Conservation (phyloP, 345 rosid genomes). For the Gossypium ekmanianum region DNA sequence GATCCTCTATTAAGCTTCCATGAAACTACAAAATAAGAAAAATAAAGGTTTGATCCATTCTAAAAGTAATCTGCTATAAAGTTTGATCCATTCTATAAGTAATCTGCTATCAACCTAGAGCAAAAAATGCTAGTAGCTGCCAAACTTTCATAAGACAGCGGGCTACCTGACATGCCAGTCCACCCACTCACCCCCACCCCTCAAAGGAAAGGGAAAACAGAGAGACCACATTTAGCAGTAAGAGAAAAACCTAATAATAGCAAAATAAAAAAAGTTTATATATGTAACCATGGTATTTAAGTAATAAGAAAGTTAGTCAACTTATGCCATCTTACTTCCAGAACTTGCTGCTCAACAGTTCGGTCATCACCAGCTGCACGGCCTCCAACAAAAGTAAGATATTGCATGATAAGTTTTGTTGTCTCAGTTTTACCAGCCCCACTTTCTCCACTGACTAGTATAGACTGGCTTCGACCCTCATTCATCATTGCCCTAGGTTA, state of each 20-base stretch:
- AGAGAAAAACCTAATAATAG: neutral
- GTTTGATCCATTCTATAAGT: neutral
- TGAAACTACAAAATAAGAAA: neutral
- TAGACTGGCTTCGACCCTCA: constrained; percentile 85
- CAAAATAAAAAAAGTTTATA: neutral
- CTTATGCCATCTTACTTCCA: constrained; percentile 60
- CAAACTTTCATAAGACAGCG: neutral
- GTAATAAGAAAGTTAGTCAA: constrained; percentile 11
- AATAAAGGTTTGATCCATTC: neutral
- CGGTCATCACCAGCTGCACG: constrained; percentile 83
- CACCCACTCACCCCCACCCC: neutral
- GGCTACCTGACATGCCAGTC: neutral
- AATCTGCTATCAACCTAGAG: constrained; percentile 3
- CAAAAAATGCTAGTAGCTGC: constrained; percentile 5
- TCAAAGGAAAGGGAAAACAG: too few species aligned
- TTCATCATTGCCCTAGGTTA: constrained; percentile 83
- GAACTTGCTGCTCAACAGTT: constrained; percentile 97
- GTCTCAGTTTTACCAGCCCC: constrained; percentile 99
- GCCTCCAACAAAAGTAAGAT: constrained; percentile 96
- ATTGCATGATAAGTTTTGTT: constrained; percentile 94
- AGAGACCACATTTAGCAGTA: neutral
- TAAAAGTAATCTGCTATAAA: neutral
- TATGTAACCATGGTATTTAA: neutral
- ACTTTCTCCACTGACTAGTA: constrained; percentile 98
- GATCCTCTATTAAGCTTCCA: constrained; percentile 3